These are phyloP conservation scores for Knufia fluminis DNA, from an alignment of 2,329 filamentous ascomycete genomes.

Conservation along the genomic window DNA sequence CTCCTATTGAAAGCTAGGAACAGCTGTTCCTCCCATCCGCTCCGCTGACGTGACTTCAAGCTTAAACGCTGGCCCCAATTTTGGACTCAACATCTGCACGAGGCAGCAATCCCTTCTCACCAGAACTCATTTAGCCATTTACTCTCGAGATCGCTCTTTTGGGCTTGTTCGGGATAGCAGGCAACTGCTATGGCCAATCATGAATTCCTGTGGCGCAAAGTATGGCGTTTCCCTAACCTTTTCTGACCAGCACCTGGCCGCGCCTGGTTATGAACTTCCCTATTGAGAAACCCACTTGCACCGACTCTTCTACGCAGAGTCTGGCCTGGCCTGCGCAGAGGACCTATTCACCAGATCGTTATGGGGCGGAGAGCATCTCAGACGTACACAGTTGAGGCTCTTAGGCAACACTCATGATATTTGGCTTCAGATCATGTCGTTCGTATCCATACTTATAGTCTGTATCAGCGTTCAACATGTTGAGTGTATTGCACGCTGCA, in stretches of 20 bases:
- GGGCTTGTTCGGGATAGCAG: not conserved
- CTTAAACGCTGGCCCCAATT: not conserved
- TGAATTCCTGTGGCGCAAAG: too few species aligned
- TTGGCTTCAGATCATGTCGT: not conserved
- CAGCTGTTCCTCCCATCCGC: not conserved
- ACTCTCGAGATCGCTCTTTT: not conserved
- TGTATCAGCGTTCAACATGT: not conserved
- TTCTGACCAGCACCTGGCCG: too few species aligned
- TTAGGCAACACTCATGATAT: not conserved
- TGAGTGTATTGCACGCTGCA: not conserved
- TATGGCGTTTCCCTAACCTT: too few species aligned
- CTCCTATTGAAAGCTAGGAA: too few species aligned
- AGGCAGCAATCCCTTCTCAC: not conserved
- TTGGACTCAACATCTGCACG: not conserved
- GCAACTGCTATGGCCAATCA: too few species aligned
- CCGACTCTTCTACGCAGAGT: too few species aligned
- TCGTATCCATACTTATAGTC: too few species aligned
- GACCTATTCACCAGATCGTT: not conserved
- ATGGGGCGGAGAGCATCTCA: not conserved
- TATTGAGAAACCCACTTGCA: too few species aligned
- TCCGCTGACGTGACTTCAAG: not conserved
- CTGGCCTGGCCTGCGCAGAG: too few species aligned
- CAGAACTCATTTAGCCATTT: not conserved
- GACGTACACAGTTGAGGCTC: not conserved
- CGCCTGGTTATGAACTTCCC: too few species aligned